These are phyloP conservation scores for Spinellus fusiger DNA, from an alignment of 192 early-diverging fungal genomes.

Conservation along the genomic window DNA sequence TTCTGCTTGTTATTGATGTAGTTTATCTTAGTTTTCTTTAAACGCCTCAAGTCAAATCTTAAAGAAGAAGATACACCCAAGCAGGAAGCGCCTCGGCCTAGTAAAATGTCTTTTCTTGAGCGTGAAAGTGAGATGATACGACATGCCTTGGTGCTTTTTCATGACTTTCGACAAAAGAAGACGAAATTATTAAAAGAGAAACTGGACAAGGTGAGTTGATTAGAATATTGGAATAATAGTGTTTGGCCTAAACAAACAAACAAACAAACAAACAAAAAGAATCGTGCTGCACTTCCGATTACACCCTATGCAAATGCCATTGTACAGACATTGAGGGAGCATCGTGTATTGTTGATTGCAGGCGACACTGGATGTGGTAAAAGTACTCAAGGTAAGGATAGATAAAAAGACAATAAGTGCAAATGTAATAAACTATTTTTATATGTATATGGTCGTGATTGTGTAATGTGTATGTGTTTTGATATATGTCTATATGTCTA, in stretches of 20 bases:
- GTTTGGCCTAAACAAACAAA: too few species aligned
- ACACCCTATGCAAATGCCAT: slow-evolving; percentile 55
- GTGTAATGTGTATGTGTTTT: too few species aligned
- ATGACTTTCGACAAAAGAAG: slow-evolving; percentile 46
- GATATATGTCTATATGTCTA: too few species aligned
- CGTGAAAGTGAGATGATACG: slow-evolving; percentile 23
- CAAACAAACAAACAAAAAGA: too few species aligned
- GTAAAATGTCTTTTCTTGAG: not conserved
- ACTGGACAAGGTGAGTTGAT: slow-evolving; percentile 32
- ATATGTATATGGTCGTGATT: not conserved
- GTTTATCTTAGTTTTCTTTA: slow-evolving; percentile 7
- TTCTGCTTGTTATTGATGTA: not conserved
- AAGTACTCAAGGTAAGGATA: slow-evolving; percentile 42
- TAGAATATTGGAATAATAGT: not conserved
- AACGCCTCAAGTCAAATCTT: not conserved
- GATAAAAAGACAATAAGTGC: slow-evolving; percentile 32
- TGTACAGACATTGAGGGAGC: slow-evolving; percentile 45
- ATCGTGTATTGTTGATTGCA: slow-evolving; percentile 61
- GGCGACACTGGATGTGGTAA: slow-evolving; percentile 73
- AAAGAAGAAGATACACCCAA: not conserved
- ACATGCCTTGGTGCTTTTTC: slow-evolving; percentile 45
- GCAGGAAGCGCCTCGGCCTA: not conserved
- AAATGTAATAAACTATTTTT: not conserved
- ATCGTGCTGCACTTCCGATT: slow-evolving; percentile 54
- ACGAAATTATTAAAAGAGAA: slow-evolving; percentile 24